Base-by-base conservation (phyloP, 78 protist genomes). In the Trichosphaerium sp. region DNA sequence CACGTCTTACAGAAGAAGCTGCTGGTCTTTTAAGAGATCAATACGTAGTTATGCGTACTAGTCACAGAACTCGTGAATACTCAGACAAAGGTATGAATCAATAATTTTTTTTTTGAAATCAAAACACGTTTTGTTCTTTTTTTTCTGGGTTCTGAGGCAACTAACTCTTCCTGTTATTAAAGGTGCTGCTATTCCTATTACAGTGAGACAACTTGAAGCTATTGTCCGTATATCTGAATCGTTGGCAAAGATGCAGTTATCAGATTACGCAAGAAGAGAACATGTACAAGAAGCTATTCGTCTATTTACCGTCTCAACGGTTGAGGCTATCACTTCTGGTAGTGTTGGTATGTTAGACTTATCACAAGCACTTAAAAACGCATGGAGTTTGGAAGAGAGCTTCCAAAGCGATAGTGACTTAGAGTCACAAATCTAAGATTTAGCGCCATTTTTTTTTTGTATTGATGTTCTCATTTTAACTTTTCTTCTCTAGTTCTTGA, bases 171-270 rank as follows among this genome's bases (percentile, higher is more conserved):
- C n/a, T n/a, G n/a, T n/a, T n/a, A n/a, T 11, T 8, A 0, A 4
- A 41, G 39, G 51, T 0, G 21, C 74, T 32, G 32, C 65, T 43
- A 87, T 90, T 49, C 89, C 91, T 35, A 84, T 90, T 69, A 90
- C 95, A 1, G 51, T 74, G 32, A 64, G 92, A 32, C 96, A 92
- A 47, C 65, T 92, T 1, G 94, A 92, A 38, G 91, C 94, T 39
- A 65, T 92, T 52, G 75, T 87, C 18, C 78, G 97, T 44, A 82
- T 92, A 23, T 71, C 89, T 0, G 89, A 88, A 52, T 62, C 87
- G 15, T 43, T 83, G 6, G 94, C 94, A 31, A 83, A 80, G 68
- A 88, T 84, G 83, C 12, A 43, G 2, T 52, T 83, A 1, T 39
- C 78, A 14, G 57, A 56, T 23, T 28, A 52, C 0, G 87, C 87